These are phyloP conservation scores for Pinus albicaulis DNA, from an alignment of 75 land plant genomes.

Conservation along the genomic window DNA sequence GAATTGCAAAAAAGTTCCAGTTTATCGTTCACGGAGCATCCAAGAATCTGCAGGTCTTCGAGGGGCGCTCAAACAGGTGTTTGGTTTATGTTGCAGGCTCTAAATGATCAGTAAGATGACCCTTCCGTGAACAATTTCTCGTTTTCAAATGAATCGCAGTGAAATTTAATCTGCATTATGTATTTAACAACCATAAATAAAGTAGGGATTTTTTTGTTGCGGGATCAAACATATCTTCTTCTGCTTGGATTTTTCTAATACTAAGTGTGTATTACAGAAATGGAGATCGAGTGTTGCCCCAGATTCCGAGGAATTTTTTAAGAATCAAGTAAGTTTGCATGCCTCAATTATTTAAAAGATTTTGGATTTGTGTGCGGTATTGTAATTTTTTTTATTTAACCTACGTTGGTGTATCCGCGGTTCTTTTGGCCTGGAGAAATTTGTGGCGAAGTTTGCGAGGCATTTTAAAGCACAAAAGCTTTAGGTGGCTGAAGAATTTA, in stretches of 20 bases:
- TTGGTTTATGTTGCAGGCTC: constrained; percentile 55
- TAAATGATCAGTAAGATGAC: constrained; percentile 44
- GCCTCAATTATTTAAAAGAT: not conserved
- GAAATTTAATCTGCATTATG: not conserved
- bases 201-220: not conserved
- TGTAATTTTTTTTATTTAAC: not conserved
- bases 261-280: constrained; percentile 32
- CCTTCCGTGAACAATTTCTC: not conserved
- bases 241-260: not conserved
- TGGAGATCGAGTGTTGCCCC: constrained; percentile 56
- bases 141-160: no score
- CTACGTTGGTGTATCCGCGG: no score
- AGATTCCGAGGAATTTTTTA: constrained; percentile 48
- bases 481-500: not conserved
- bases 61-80: constrained; percentile 38
- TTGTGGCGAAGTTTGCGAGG: not conserved
- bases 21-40: not conserved
- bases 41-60: constrained; percentile 28
- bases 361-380: not conserved
- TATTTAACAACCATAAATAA: no score
- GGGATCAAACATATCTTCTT: not conserved
- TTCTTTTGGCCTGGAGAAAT: not conserved
- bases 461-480: not conserved
- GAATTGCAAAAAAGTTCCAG: not conserved
- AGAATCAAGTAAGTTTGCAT: constrained; percentile 53